Base-by-base conservation (phyloP, 352 stramenopile genomes). In the Elongisporangium prolatum region DNA sequence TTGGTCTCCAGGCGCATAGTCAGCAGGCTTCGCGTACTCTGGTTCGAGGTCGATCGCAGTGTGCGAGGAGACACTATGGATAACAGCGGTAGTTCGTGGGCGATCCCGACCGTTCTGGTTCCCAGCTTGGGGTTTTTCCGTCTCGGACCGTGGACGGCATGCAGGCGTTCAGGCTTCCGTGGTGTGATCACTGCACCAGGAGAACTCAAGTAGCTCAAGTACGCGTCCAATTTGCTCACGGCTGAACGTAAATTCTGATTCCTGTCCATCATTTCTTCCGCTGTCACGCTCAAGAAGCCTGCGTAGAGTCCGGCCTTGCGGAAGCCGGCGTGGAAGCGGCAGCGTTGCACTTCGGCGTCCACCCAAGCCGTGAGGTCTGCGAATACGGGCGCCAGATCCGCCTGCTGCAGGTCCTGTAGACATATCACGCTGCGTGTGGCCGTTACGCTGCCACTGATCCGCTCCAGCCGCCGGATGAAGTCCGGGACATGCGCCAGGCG, bases 361-460 rank as follows among this genome's bases (percentile, higher is more conserved):
- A 79, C 63, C 73, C 73, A 83, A 17, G 74, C 73, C 7, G 56
- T 63, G 20, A 83, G 34, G 55, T 80, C 77, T 13, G 51, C 57
- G 22, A 83, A 78, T 17, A 70, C 63, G 38, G 34, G 20, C 3
- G 50, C 47, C 22, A 24, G 7, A 17, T 50, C n/a, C 38, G 20
- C 25, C 24, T 60, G 56, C 47, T 38, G 52, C 28, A 14, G 28
- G 4, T 40, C 28, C 28, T 40, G 28, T 9, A 40, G 28, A 40
- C 28, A 14, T 5, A 40, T 40, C 11, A 40, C 17, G 17, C 6
- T 48, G 49, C 20, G 56, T 6, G 40, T 17, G 34, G n/a, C 13
- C 24, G 18, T 28, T 9, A 40, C 28, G 18, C 48, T 21, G 5
- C 14, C n/a, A 20, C 50, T 58, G 20, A 84, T 54, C 25, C 65